Conservation (phyloP, 129 eudicot species). For the Silybum marianum region DNA sequence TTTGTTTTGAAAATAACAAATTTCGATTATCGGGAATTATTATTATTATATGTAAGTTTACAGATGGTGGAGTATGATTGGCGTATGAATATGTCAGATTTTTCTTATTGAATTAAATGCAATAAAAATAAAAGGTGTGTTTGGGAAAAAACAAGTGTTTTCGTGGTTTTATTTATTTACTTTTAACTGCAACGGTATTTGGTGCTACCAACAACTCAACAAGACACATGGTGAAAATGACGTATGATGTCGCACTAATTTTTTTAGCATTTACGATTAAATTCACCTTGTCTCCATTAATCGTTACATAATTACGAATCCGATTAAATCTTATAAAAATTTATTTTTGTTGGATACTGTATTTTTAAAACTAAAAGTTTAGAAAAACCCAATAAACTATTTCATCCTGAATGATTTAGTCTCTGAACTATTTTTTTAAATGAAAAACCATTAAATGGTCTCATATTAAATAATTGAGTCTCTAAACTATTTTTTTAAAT, state of each 20-base stretch:
- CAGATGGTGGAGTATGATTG: background rate
- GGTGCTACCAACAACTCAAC: constrained; percentile 12
- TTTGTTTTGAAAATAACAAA: background rate
- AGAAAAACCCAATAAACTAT: no score
- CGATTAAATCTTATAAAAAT: no score
- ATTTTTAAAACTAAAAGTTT: no score
- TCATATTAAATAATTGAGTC: no score
- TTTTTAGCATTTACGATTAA: background rate
- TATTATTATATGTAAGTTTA: no score
- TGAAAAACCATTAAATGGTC: no score
- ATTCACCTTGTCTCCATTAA: no score
- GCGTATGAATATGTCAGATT: constrained; percentile 21
- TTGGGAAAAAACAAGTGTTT: constrained; percentile 5
- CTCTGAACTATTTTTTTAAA: no score
- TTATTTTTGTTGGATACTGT: no score
- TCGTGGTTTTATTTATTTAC: constrained; percentile 14
- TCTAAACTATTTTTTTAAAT: no score
- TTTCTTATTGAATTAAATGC: constrained; percentile 25
- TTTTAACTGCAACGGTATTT: constrained; percentile 11
- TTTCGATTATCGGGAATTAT: background rate
- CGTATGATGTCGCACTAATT: background rate
- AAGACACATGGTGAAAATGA: constrained; percentile 20
- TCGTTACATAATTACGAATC: no score
- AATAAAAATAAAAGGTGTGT: constrained; percentile 21
- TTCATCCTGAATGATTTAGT: no score